Base-by-base conservation (phyloP, 2,329 filamentous ascomycete species). In the Chaetomium globosum region DNA sequence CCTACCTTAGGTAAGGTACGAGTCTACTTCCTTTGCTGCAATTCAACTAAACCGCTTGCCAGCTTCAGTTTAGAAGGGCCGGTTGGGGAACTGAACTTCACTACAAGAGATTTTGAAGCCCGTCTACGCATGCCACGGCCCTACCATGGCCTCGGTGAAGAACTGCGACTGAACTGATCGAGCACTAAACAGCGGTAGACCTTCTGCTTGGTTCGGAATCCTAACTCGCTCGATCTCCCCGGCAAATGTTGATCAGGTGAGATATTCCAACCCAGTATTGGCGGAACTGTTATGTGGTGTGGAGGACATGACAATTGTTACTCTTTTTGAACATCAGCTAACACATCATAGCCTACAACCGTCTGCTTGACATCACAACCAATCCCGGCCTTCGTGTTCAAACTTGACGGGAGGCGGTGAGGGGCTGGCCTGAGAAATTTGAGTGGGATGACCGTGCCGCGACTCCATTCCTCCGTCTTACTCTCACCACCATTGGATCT, bases 401-500 rank as follows among this genome's bases (percentile, higher is more conserved):
- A n/a, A n/a, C n/a, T n/a, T n/a, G n/a, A 19, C n/a, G 21, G 46
- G 46, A 21, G 19, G 19, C n/a, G 46, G 19, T 23, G 46, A 23
- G 19, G 4, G 46, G 7, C 16, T n/a, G 16, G 16, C 36, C 36
- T 36, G 19, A 28, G 26, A 2, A 21, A 13, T 31, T 2, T 7
- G 19, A 16, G n/a, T 3, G 33, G 33, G 33, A 36, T 36, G 33
- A 10, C 6, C 9, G 31, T 3, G 9, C 1, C 43, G 57, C 57
- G 39, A 2, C 1, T 31, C 19, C 6, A 59, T 59, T 59, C 46
- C 10, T 49, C 57, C 57, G 57, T 59, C 57, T 59, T 59, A 59
- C 57, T 36, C n/a, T 36, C 30, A 16, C 28, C 12, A 4, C 19
- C 46, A 33, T 26, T 16, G 39, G 26, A 26, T 26, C 26, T 36